A percentile compares a stretch with the other conserved stretches of the same genome.
phyloP scores from a whole-genome alignment of 306 rosid species.

The Rosa lucieae region DNA sequence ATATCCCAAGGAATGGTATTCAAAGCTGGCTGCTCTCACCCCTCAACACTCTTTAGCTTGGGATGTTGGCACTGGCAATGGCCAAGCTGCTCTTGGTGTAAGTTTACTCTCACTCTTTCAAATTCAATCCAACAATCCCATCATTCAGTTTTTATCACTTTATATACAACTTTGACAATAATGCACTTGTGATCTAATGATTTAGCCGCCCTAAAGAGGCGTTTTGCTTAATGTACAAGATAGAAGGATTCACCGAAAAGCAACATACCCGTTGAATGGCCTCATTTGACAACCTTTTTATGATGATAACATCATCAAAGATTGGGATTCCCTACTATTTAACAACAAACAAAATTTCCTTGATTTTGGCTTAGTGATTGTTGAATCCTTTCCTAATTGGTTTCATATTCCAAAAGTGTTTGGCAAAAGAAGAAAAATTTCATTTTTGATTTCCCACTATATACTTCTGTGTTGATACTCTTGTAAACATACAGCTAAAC shows the following conservation, averaged over 20 bases:
- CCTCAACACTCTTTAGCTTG: constrained; percentile 36
- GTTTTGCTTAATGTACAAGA: not conserved
- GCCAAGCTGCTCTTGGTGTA: constrained; percentile 49
- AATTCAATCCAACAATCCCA: not conserved
- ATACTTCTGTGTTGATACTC: not conserved
- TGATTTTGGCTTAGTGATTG: not conserved
- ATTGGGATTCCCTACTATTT: not conserved
- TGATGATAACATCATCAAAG: not conserved
- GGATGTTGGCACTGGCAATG: constrained; percentile 46
- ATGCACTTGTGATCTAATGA: not conserved
- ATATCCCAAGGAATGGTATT: constrained; percentile 40
- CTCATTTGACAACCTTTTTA: not conserved
- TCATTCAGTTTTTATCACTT: not conserved
- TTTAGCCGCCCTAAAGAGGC: not conserved
- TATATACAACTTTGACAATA: not conserved
- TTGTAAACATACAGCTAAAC: not conserved
- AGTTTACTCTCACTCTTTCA: not conserved
- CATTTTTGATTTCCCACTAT: not conserved
- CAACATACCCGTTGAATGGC: not conserved
- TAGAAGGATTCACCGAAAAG: not conserved
- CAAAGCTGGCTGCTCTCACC: constrained; percentile 41
- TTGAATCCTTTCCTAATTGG: not conserved
- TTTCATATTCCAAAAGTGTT: not conserved
- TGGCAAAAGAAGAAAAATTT: not conserved
- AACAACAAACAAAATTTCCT: not conserved